These are phyloP conservation scores for Moringa oleifera DNA, from an alignment of 345 rosid genomes.

Conservation along the genomic window DNA sequence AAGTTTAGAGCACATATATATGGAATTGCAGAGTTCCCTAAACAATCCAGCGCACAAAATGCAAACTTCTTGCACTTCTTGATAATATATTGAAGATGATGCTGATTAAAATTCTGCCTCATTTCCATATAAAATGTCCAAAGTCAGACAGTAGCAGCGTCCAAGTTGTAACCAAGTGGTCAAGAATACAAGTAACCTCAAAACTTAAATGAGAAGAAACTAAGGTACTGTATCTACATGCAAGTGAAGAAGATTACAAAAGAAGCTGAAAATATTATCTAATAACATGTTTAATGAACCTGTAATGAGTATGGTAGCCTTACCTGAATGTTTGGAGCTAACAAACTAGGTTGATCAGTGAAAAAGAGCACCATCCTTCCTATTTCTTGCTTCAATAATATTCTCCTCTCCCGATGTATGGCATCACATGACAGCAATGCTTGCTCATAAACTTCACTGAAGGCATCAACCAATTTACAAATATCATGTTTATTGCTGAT, in stretches of 20 bases:
- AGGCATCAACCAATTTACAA: slow-evolving; percentile 26
- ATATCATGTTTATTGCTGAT: slow-evolving; percentile 10
- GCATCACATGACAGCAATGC: slow-evolving; percentile 71
- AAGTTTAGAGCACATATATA: background rate
- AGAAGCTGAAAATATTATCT: background rate
- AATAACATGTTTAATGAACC: slow-evolving; percentile 6
- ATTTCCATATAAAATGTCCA: background rate
- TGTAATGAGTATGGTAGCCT: slow-evolving; percentile 1
- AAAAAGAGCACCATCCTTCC: slow-evolving; percentile 98
- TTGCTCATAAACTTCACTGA: slow-evolving; percentile 98
- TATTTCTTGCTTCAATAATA: slow-evolving; percentile 89
- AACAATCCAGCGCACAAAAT: background rate
- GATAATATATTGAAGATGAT: too few relatives aligned
- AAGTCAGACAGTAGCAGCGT: background rate
- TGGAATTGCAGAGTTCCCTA: background rate
- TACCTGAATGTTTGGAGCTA: slow-evolving; percentile 99
- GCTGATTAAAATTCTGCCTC: background rate
- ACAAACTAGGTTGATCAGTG: slow-evolving; percentile 96
- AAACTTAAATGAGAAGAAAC: background rate
- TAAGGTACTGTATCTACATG: background rate
- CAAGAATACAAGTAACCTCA: background rate
- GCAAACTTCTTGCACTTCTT: background rate
- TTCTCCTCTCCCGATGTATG: slow-evolving; percentile 88
- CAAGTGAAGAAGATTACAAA: slow-evolving; percentile 1
- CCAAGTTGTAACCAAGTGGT: background rate